Base-by-base conservation (phyloP, 352 stramenopile species). In the Pythium chondricola region DNA sequence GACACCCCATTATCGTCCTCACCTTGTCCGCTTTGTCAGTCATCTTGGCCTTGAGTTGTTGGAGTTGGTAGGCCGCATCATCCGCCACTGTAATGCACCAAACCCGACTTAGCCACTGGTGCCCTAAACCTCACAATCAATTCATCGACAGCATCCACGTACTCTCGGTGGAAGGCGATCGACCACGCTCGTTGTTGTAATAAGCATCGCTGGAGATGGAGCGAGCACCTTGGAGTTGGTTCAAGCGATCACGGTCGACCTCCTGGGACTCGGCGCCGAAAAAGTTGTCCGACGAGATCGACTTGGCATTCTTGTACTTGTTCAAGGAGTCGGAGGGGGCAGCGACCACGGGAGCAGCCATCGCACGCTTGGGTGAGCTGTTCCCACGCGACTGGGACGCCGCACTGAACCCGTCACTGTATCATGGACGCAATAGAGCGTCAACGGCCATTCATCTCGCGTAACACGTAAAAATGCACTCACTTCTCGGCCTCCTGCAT, bases 271-370 rank as follows among this genome's bases (percentile, higher is more conserved):
- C 85, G 20, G 73, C 68, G 6, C 79, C 82, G 49, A 95, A 95
- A 52, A 93, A 95, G 30, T 95, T 93, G 50, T 88, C 83, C 8
- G 85, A 95, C 18, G 83, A 95, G 43, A 95, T 95, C 2, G 81
- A 92, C 56, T 95, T 95, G 53, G 83, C 80, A 42, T 95, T 95
- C 61, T 95, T 95, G 68, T 95, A 95, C 58, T 95, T 95, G 66
- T 95, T 65, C 39, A 94, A 56, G n/a, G 72, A 88, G n/a, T 74
- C 76, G 2, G 56, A 48, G 27, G 72, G 45, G 6, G 50, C 21
- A 25, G 42, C 20, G 18, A 42, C 37, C 1, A 29, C 26, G 14
- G 26, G 22, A 10, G 21, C 22, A 30, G 50, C 25, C n/a, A 40
- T 9, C 13, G 41, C 43, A 25, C 35, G 48, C 25, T 31, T n/a